Percentiles rank a stretch among this genome's conserved stretches.
Conservation (phyloP, 441 rosid genomes). For the Arabidopsis lyrata region DNA sequence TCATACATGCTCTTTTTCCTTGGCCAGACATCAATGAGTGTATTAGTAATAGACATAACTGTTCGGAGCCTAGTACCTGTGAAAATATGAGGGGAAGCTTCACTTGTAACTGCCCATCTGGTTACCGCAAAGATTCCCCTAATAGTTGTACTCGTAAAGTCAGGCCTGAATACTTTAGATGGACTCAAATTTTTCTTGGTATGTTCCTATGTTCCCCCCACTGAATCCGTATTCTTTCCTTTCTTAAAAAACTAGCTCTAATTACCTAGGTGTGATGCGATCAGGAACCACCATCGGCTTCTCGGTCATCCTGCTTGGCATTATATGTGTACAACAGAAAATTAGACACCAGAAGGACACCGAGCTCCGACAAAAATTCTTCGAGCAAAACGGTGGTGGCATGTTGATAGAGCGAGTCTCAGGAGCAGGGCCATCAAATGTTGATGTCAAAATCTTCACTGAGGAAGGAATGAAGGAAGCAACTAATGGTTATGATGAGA, state of each 20-base stretch:
- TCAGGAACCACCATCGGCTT: slow-evolving; percentile 23
- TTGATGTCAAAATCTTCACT: slow-evolving; percentile 31
- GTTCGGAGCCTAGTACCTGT: not conserved
- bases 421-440: slow-evolving; percentile 21
- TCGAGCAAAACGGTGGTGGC: slow-evolving; percentile 26
- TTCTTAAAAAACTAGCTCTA: no score
- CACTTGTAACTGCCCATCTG: not conserved
- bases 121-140: not conserved
- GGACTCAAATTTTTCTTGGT: slow-evolving; percentile 18
- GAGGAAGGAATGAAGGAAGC: slow-evolving; percentile 30
- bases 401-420: slow-evolving; percentile 29
- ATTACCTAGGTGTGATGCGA: no score
- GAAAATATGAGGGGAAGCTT: not conserved
- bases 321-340: not conserved
- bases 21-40: slow-evolving; percentile 32
- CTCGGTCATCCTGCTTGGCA: slow-evolving; percentile 9
- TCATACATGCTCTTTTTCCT: not conserved
- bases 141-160: not conserved
- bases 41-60: not conserved
- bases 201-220: not conserved
- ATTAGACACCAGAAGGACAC: not conserved
- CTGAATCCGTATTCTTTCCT: not conserved
- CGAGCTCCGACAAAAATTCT: slow-evolving; percentile 10
- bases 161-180: not conserved
- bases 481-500: slow-evolving; percentile 27